Conservation (phyloP, 257 asterid species). For the Nicotiana benthamiana region DNA sequence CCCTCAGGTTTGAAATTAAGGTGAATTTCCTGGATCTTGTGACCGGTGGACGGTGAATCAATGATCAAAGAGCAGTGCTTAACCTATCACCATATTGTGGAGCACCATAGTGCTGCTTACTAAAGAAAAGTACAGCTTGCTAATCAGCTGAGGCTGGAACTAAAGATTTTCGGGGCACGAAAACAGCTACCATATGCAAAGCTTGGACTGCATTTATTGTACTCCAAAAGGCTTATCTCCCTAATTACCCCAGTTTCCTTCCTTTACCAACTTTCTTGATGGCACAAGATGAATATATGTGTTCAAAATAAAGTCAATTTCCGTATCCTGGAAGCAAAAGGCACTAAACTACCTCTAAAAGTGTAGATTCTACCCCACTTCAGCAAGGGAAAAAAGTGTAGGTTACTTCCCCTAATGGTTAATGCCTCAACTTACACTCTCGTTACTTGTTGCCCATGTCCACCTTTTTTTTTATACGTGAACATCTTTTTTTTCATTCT, state of each 20-base stretch:
- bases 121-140: neutral
- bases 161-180: neutral
- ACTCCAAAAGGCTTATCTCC: neutral
- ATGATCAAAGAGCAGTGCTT: neutral
- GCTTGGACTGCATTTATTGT: neutral
- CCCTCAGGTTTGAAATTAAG: too few relatives aligned
- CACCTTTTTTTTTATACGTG: neutral
- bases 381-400: too few relatives aligned
- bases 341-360: neutral
- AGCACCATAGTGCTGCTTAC: neutral
- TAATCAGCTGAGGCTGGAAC: neutral
- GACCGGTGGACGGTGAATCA: neutral
- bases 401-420: neutral
- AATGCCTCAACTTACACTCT: neutral
- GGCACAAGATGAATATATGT: neutral
- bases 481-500: neutral
- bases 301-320: neutral
- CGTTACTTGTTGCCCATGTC: neutral
- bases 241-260: neutral
- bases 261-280: neutral
- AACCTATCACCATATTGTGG: neutral
- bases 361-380: too few relatives aligned
- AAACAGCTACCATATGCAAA: neutral
- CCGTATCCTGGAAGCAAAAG: neutral
- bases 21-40: too few relatives aligned